Conservation (phyloP, 2,329 filamentous ascomycete genomes). For the Paecilomyces niveus region DNA sequence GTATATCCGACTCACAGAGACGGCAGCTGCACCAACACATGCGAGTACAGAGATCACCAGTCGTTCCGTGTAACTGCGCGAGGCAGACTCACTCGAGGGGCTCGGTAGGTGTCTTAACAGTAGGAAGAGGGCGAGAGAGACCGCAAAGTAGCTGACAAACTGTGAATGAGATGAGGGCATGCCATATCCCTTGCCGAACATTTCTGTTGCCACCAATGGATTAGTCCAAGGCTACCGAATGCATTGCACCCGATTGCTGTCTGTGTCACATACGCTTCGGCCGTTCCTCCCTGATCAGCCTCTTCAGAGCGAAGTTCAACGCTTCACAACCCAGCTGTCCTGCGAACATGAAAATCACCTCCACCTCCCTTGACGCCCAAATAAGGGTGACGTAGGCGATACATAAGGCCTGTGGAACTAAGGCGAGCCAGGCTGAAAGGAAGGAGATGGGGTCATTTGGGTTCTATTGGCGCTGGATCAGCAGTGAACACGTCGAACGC, state of each 20-base stretch:
- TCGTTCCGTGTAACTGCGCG: constrained; percentile 47
- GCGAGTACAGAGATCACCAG: constrained; percentile 51
- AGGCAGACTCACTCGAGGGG: constrained; percentile 35
- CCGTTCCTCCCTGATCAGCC: constrained; percentile 84
- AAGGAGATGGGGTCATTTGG: constrained; percentile 78
- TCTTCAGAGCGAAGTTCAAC: constrained; percentile 82
- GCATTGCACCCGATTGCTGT: neutral
- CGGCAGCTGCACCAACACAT: constrained; percentile 55
- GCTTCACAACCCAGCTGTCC: constrained; percentile 90
- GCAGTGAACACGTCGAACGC: neutral
- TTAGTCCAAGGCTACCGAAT: constrained; percentile 1
- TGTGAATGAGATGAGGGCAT: constrained; percentile 97
- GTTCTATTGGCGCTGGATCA: constrained; percentile 52
- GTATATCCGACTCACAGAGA: constrained; percentile 81
- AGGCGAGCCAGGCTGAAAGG: constrained; percentile 85
- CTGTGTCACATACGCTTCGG: constrained; percentile 54
- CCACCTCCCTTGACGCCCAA: constrained; percentile 84
- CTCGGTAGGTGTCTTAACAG: constrained; percentile 68
- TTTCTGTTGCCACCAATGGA: constrained; percentile 39
- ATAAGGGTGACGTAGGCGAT: constrained; percentile 84
- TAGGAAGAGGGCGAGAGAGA: constrained; percentile 78
- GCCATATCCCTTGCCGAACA: constrained; percentile 87
- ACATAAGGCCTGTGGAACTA: constrained; percentile 85
- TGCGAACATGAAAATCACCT: constrained; percentile 81
- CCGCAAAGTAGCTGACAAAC: constrained; percentile 85